phyloP scores from a whole-genome alignment of 139 green algal species.

The Limnomonas spitsbergensis region DNA sequence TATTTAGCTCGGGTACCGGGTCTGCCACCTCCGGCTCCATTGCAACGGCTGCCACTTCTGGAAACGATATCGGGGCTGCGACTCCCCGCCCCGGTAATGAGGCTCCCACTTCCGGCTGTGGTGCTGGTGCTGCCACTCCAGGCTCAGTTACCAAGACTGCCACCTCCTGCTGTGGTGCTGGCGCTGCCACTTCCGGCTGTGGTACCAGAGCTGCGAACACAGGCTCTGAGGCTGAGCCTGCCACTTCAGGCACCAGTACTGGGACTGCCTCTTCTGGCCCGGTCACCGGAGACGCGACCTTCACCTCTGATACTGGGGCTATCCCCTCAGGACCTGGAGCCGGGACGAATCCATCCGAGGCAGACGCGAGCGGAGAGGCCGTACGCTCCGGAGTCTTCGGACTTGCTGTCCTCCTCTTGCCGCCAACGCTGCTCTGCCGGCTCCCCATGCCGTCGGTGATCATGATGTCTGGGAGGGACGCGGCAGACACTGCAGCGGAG shows the following conservation, averaged over 20 bases:
- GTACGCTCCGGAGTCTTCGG: too few species aligned
- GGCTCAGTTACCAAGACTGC: background rate
- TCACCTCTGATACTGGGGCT: too few species aligned
- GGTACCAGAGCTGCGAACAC: background rate
- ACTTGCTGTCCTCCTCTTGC: too few species aligned
- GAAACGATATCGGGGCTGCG: background rate
- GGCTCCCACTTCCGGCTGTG: background rate
- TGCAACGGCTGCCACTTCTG: background rate
- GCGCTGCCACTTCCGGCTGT: background rate
- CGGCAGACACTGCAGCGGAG: too few species aligned
- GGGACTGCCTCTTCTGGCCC: background rate
- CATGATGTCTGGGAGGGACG: too few species aligned
- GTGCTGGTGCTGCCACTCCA: background rate
- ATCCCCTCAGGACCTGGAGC: too few species aligned
- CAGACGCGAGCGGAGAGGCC: too few species aligned
- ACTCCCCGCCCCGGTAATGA: background rate
- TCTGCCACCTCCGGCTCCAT: background rate
- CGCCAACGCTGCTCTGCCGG: too few species aligned
- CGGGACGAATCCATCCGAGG: too few species aligned
- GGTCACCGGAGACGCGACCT: background rate
- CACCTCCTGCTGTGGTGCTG: background rate
- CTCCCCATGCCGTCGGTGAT: too few species aligned
- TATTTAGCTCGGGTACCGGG: background rate
- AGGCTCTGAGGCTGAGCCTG: background rate
- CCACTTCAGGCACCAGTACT: constrained; percentile 5